A percentile compares a stretch with the other conserved stretches of the same genome.
These are phyloP conservation scores for Exophiala sp. DNA, from an alignment of 2,329 filamentous ascomycete genomes.

Conservation along the genomic window DNA sequence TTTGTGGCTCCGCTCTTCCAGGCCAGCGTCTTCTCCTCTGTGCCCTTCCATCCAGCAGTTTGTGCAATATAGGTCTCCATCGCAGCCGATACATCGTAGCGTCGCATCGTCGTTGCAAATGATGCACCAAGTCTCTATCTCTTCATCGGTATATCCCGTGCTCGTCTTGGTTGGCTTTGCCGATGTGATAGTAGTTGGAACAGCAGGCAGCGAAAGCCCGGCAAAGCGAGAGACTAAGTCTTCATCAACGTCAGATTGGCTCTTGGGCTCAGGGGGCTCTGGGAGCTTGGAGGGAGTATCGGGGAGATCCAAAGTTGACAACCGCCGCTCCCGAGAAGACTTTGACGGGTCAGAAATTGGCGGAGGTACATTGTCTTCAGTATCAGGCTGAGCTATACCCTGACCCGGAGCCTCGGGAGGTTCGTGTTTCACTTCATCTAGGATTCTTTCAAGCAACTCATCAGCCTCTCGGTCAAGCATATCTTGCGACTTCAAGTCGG, in stretches of 20 bases:
- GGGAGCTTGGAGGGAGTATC: slow-evolving; percentile 23
- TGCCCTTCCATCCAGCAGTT: slow-evolving; percentile 80
- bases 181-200: slow-evolving; percentile 23
- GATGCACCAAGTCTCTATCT: slow-evolving; percentile 70
- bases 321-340: neutral
- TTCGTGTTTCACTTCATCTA: slow-evolving; percentile 30
- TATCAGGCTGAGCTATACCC: slow-evolving; percentile 4
- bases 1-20: slow-evolving; percentile 64
- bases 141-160: slow-evolving; percentile 55
- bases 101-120: slow-evolving; percentile 76
- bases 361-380: slow-evolving; percentile 6
- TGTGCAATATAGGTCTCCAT: slow-evolving; percentile 65
- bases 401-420: slow-evolving; percentile 4
- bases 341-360: neutral
- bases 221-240: slow-evolving; percentile 27
- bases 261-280: slow-evolving; percentile 5
- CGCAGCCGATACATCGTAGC: slow-evolving; percentile 66
- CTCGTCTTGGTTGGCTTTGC: slow-evolving; percentile 27
- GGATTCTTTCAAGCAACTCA: slow-evolving; percentile 30
- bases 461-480: slow-evolving; percentile 29
- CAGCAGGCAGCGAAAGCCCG: slow-evolving; percentile 28
- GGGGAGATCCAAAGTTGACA: slow-evolving; percentile 16
- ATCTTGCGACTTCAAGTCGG: slow-evolving; percentile 7
- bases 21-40: slow-evolving; percentile 59
- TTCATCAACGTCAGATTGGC: slow-evolving; percentile 17